These are phyloP conservation scores for Alternaria gaisen DNA, from an alignment of 2,329 filamentous ascomycete genomes.

Conservation along the genomic window DNA sequence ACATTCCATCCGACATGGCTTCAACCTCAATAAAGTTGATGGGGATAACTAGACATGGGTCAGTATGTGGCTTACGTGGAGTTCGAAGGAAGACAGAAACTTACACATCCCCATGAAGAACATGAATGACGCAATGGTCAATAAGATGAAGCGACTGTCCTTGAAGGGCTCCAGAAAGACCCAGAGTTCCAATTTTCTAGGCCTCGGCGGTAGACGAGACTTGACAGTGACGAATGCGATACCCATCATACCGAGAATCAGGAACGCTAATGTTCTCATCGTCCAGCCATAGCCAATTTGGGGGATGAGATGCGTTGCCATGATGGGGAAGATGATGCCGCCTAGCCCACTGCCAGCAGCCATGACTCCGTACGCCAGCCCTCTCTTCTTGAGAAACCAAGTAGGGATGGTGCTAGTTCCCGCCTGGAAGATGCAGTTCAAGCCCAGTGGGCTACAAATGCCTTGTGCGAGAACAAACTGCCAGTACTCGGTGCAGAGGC, in stretches of 20 bases:
- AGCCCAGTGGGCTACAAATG: constrained; percentile 60
- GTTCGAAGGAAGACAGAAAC: not conserved
- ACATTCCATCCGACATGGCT: constrained; percentile 60
- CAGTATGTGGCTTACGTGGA: not conserved
- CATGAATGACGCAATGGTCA: constrained; percentile 61
- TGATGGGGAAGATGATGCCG: constrained; percentile 69
- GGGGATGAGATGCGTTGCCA: constrained; percentile 64
- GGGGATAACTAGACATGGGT: constrained; percentile 55
- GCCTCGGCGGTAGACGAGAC: constrained; percentile 58
- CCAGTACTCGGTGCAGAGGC: constrained; percentile 64
- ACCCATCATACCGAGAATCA: constrained; percentile 67
- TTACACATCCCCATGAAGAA: constrained; percentile 67
- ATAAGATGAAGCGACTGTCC: constrained; percentile 56
- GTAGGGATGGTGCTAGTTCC: constrained; percentile 54
- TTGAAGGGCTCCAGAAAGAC: constrained; percentile 46
- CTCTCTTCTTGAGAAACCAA: constrained; percentile 61
- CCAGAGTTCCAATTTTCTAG: constrained; percentile 42
- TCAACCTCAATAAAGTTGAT: constrained; percentile 58
- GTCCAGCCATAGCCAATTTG: constrained; percentile 67
- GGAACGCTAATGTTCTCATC: constrained; percentile 65
- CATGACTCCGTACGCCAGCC: constrained; percentile 60
- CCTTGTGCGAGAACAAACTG: constrained; percentile 65
- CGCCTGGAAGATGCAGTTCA: constrained; percentile 65
- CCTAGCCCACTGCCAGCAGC: constrained; percentile 61
- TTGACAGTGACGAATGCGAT: constrained; percentile 64